phyloP scores from a whole-genome alignment of 805 yeast genomes.

The Candida patagonica region DNA sequence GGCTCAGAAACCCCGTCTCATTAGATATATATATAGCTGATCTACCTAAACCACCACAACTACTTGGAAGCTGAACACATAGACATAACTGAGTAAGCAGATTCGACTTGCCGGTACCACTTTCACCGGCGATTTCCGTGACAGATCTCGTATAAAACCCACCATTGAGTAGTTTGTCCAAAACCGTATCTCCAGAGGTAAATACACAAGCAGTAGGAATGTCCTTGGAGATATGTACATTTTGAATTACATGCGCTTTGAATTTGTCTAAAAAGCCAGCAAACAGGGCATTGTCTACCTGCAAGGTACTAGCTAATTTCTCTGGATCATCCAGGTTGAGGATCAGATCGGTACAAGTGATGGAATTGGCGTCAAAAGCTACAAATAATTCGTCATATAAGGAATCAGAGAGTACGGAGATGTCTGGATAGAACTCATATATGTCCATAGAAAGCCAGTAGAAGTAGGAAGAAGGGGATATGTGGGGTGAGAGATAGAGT shows the following conservation, averaged over 20 bases:
- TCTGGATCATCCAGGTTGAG: conserved; percentile 1
- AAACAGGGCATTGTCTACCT: conserved; percentile 12
- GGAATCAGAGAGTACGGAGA: not conserved
- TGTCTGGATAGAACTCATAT: conserved; percentile 9
- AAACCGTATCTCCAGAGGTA: conserved; percentile 42
- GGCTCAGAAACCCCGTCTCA: conserved; percentile 63
- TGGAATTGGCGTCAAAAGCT: conserved; percentile 10
- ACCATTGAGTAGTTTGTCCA: conserved; percentile 45
- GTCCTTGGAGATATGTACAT: not conserved
- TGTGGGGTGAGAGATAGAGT: not conserved
- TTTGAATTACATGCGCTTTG: conserved; percentile 1
- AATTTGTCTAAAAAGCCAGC: conserved; percentile 8
- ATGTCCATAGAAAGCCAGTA: conserved; percentile 8
- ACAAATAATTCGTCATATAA: conserved; percentile 12
- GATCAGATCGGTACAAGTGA: conserved; percentile 11
- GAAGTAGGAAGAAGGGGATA: not conserved
- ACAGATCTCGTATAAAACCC: conserved; percentile 48
- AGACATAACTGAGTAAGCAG: conserved; percentile 57
- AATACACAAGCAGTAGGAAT: conserved; percentile 4
- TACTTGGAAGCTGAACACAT: conserved; percentile 42
- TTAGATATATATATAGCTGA: conserved; percentile 69
- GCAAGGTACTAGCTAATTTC: conserved; percentile 7
- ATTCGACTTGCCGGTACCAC: conserved; percentile 84
- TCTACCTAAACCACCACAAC: conserved; percentile 38
- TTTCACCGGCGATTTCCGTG: conserved; percentile 75